Conservation (phyloP, 169 alveolate genomes). For the Nephromyces sp. region DNA sequence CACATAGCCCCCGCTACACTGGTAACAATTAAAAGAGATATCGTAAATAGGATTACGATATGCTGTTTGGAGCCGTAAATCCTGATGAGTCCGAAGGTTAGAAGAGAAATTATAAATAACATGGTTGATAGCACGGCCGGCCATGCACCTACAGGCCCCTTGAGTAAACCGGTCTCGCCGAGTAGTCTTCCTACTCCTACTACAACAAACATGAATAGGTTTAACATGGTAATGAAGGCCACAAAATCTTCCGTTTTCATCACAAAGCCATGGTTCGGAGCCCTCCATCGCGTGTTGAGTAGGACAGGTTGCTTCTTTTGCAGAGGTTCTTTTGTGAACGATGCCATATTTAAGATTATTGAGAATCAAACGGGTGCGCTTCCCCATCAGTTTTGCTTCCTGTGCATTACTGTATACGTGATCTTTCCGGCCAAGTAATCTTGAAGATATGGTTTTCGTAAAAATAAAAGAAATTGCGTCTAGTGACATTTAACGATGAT, state of each 20-base stretch:
- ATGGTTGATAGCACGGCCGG: conserved; percentile 32
- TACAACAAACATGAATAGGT: conserved; percentile 38
- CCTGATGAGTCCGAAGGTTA: conserved; percentile 38
- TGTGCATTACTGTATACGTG: too few species aligned
- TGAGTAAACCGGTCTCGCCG: conserved; percentile 14
- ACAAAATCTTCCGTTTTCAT: conserved; percentile 47
- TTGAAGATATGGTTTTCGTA: too few species aligned
- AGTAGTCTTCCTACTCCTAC: conserved; percentile 19
- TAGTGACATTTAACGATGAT: too few species aligned
- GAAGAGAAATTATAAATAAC: conserved; percentile 36
- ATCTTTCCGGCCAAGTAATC: too few species aligned
- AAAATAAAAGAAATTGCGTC: too few species aligned
- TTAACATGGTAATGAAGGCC: conserved; percentile 39
- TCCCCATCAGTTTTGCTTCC: too few species aligned
- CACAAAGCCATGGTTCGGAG: conserved; percentile 32
- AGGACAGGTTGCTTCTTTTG: too few species aligned
- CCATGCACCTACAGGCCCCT: conserved; percentile 23
- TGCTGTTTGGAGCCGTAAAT: conserved; percentile 37
- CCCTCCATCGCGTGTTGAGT: too few species aligned
- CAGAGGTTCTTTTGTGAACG: too few species aligned
- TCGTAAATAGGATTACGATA: conserved; percentile 34
- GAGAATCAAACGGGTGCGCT: too few species aligned
- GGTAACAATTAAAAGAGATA: conserved; percentile 27
- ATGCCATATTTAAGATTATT: too few species aligned
- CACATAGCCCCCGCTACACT: conserved; percentile 32